Evolutionary conservation across 2,329 filamentous ascomycete species (phyloP).

Genomic region (Xylaria sp.): DNA sequence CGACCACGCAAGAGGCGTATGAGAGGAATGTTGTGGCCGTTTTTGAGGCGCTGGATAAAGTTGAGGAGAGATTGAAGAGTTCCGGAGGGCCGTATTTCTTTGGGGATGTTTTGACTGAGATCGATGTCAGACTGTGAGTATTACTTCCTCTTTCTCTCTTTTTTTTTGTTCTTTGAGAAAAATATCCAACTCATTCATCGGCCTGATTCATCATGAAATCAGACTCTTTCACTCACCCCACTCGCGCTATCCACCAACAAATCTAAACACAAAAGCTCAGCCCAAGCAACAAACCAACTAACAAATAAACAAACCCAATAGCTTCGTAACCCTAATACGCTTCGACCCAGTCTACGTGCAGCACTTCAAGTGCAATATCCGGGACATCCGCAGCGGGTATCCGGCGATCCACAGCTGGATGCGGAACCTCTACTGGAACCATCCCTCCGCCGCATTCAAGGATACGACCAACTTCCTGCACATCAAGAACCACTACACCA

Average conservation of each 20-base stretch:
- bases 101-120: constrained; percentile 80
- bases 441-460: constrained; percentile 72
- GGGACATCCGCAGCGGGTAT: constrained; percentile 86
- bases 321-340: constrained; percentile 49
- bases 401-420: constrained; percentile 85
- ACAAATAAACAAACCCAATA: constrained; percentile 23
- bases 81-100: constrained; percentile 72
- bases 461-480: constrained; percentile 92
- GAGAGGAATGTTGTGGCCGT: constrained; percentile 76
- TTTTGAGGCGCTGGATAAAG: constrained; percentile 80
- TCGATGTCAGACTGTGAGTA: constrained; percentile 76
- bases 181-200: too few relatives aligned
- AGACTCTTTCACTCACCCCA: background rate
- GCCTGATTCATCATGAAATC: background rate
- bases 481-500: constrained; percentile 83
- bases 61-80: constrained; percentile 74
- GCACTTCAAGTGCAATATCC: constrained; percentile 88
- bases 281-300: too few relatives aligned
- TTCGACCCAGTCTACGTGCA: constrained; percentile 79
- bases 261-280: background rate
- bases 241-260: background rate
- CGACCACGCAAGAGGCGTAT: constrained; percentile 85
- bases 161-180: too few relatives aligned
- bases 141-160: background rate
- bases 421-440: constrained; percentile 82